Evolutionary conservation across 1,284 basidiomycete species (phyloP).

Genomic region (Ganoderma leucocontextum): DNA sequence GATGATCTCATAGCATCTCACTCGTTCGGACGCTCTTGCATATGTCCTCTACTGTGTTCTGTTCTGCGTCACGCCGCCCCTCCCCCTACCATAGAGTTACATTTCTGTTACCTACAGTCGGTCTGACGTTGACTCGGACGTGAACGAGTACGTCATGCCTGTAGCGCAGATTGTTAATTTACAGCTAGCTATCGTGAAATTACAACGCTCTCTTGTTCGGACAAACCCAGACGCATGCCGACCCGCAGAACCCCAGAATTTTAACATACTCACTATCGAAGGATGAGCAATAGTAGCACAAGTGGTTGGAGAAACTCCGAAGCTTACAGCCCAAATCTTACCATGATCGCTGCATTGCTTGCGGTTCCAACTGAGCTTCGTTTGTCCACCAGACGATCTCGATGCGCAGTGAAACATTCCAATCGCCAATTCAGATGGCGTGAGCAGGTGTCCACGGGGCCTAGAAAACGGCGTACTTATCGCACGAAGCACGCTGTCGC

Average conservation of each 20-base stretch:
- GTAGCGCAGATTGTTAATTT: conserved; percentile 20
- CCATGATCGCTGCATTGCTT: background rate
- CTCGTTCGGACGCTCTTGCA: conserved; percentile 25
- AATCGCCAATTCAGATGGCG: conserved; percentile 18
- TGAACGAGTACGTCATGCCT: background rate
- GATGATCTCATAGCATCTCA: conserved; percentile 9
- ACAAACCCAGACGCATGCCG: background rate
- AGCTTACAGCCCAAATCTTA: background rate
- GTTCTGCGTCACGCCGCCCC: conserved; percentile 1
- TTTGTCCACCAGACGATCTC: conserved; percentile 8
- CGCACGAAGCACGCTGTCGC: conserved; percentile 24
- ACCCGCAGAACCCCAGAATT: background rate
- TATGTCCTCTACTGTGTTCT: conserved; percentile 17
- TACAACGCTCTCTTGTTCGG: background rate
- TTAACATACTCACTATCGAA: background rate
- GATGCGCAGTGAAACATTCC: conserved; percentile 4
- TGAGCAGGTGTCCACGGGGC: conserved; percentile 22
- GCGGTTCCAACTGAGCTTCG: background rate
- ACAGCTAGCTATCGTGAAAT: conserved; percentile 18
- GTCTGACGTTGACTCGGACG: background rate
- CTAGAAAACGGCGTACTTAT: conserved; percentile 9
- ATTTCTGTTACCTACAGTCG: background rate
- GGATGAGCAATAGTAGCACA: background rate
- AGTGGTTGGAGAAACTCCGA: background rate
- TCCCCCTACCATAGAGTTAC: conserved; percentile 22